Evolutionary conservation across 768 basidiomycete species (phyloP).

Genomic region (Podaxis sp.): DNA sequence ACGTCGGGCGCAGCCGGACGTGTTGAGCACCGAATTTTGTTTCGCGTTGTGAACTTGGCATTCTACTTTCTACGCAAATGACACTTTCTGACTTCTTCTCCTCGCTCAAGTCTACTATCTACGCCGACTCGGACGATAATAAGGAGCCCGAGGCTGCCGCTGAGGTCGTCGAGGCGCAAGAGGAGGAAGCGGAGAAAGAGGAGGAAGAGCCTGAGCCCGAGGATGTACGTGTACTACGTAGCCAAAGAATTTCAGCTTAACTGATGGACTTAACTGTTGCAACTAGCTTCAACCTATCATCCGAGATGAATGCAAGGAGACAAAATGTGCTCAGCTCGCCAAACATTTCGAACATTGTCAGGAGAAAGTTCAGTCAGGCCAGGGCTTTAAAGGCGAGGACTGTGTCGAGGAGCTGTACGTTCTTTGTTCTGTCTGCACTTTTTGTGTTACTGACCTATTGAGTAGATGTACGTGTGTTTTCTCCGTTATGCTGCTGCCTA

Average conservation of each 20-base stretch:
- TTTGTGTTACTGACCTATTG: slow-evolving; percentile 11
- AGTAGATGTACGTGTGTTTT: slow-evolving; percentile 32
- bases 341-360: slow-evolving; percentile 91
- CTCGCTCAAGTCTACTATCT: slow-evolving; percentile 42
- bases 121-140: slow-evolving; percentile 46
- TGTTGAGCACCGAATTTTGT: background rate
- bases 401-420: slow-evolving; percentile 89
- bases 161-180: slow-evolving; percentile 33
- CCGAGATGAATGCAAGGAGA: slow-evolving; percentile 72
- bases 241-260: background rate
- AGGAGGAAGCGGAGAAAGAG: slow-evolving; percentile 30
- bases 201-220: slow-evolving; percentile 70
- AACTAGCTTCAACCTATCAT: slow-evolving; percentile 65
- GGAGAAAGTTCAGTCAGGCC: slow-evolving; percentile 79
- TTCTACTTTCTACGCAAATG: background rate
- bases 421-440: slow-evolving; percentile 19
- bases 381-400: slow-evolving; percentile 89
- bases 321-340: slow-evolving; percentile 65
- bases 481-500: background rate
- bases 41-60: background rate
- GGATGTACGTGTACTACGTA: slow-evolving; percentile 57
- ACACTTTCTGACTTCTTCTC: slow-evolving; percentile 36
- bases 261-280: background rate
- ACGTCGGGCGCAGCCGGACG: slow-evolving; percentile 2
- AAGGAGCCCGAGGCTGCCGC: slow-evolving; percentile 61